Conservation (phyloP, 1,139 yeast species). For the Pichia norvegensis region DNA sequence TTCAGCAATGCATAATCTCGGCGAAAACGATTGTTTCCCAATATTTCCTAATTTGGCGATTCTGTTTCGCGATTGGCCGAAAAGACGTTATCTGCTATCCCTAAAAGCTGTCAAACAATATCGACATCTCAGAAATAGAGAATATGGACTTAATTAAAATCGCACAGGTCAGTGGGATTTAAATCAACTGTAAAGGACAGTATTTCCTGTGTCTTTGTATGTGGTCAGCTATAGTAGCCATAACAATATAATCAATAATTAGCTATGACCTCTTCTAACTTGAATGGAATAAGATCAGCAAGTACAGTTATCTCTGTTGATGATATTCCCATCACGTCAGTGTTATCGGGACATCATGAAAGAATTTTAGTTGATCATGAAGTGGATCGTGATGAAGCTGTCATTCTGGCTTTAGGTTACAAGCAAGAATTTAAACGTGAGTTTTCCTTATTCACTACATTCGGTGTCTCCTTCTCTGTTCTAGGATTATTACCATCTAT, state of each 20-base stretch:
- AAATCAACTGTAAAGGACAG: background rate
- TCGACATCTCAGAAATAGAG: background rate
- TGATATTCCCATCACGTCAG: constrained; percentile 25
- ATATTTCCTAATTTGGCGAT: background rate
- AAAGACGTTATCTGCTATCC: background rate
- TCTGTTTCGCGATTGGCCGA: background rate
- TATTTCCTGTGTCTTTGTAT: no score
- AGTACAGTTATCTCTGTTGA: constrained; percentile 26
- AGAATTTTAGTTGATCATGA: constrained; percentile 33
- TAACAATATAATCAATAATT: background rate
- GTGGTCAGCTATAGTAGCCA: no score
- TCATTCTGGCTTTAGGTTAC: constrained; percentile 59
- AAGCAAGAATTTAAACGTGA: constrained; percentile 70
- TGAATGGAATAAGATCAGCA: constrained; percentile 4
- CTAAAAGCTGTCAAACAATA: no score
- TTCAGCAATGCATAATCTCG: background rate
- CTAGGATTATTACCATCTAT: constrained; percentile 67
- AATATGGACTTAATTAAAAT: no score
- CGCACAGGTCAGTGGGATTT: no score
- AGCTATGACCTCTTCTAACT: constrained; percentile 2
- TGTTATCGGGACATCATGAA: constrained; percentile 23
- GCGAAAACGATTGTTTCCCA: background rate
- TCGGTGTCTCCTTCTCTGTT: constrained; percentile 66
- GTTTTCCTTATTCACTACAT: constrained; percentile 51
- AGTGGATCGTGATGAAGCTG: constrained; percentile 45